Conservation (phyloP, 306 rosid genomes). For the Quercus dentata region DNA sequence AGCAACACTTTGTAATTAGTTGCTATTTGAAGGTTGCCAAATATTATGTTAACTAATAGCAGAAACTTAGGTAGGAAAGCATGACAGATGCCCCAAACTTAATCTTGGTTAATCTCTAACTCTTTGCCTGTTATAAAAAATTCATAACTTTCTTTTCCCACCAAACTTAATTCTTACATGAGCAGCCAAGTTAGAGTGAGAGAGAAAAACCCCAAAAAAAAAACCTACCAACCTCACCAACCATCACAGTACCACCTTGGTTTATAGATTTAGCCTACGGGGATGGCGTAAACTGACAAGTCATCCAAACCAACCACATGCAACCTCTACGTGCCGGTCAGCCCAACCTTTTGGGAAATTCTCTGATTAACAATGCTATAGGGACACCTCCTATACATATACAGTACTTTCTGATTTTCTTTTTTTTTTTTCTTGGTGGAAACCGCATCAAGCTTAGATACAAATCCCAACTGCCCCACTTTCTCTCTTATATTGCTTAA, state of each 20-base stretch:
- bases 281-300: not conserved
- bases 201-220: not conserved
- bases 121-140: too few relatives aligned
- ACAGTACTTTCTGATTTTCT: not conserved
- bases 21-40: too few relatives aligned
- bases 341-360: conserved; percentile 18
- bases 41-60: too few relatives aligned
- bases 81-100: too few relatives aligned
- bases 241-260: not conserved
- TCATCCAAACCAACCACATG: conserved; percentile 22
- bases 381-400: not conserved
- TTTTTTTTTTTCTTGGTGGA: not conserved
- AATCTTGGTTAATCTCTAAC: too few relatives aligned
- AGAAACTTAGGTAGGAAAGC: too few relatives aligned
- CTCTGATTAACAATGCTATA: not conserved
- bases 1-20: too few relatives aligned
- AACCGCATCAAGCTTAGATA: not conserved
- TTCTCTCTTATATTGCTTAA: not conserved
- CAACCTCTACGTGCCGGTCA: conserved; percentile 29
- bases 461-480: conserved; percentile 19
- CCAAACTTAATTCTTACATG: not conserved
- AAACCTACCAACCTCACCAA: not conserved
- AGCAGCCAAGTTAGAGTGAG: not conserved
- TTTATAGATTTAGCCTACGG: too few relatives aligned
- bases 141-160: not conserved